Conservation (phyloP, 768 basidiomycete genomes). For the Leccinum barrowsii region DNA sequence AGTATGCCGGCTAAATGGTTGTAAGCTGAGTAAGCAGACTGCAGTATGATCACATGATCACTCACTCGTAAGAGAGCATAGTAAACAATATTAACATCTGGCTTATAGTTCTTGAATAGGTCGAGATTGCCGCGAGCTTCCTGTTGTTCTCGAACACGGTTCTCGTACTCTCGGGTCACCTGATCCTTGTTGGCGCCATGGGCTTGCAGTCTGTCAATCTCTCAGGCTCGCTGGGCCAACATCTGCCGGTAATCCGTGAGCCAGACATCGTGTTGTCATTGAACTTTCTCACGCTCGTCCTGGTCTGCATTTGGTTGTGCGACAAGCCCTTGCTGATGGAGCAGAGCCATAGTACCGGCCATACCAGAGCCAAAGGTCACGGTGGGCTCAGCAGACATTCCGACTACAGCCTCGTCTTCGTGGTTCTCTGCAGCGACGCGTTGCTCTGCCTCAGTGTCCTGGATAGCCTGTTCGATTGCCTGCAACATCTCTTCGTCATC, state of each 20-base stretch:
- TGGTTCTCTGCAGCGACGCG: slow-evolving; percentile 32
- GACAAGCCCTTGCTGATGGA: slow-evolving; percentile 89
- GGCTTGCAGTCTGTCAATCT: slow-evolving; percentile 71
- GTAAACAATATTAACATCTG: slow-evolving; percentile 94
- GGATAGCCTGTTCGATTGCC: slow-evolving; percentile 69
- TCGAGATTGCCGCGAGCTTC: slow-evolving; percentile 82
- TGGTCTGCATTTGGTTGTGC: slow-evolving; percentile 61
- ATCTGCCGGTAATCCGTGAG: slow-evolving; percentile 78
- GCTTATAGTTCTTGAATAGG: slow-evolving; percentile 90
- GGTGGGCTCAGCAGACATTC: slow-evolving; percentile 72
- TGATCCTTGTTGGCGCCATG: slow-evolving; percentile 88
- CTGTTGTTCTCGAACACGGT: slow-evolving; percentile 85
- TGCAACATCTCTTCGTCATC: slow-evolving; percentile 77
- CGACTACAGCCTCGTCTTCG: slow-evolving; percentile 36
- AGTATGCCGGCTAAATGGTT: too few species aligned
- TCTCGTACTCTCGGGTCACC: slow-evolving; percentile 91
- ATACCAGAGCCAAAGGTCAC: slow-evolving; percentile 69
- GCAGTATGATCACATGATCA: too few species aligned
- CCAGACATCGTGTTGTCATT: slow-evolving; percentile 87
- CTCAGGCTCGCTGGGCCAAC: slow-evolving; percentile 58
- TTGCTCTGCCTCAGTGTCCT: slow-evolving; percentile 58
- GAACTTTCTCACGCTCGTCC: slow-evolving; percentile 72
- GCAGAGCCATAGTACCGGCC: slow-evolving; percentile 82
- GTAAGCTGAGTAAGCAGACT: too few species aligned
- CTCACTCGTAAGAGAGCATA: slow-evolving; percentile 32